Base-by-base conservation (phyloP, 2,329 filamentous ascomycete genomes). In the Monosporascus sp. region DNA sequence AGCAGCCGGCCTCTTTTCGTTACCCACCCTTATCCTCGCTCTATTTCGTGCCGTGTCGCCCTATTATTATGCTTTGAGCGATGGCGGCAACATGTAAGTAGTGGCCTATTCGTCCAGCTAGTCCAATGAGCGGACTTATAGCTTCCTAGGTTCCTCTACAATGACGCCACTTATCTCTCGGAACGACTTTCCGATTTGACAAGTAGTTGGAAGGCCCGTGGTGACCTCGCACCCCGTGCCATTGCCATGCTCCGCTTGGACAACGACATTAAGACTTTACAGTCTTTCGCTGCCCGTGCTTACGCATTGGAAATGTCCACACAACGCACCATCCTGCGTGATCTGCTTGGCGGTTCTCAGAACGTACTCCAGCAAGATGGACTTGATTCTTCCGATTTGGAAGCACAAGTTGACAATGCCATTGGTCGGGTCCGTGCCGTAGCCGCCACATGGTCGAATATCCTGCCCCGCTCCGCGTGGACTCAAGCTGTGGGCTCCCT, bases 11-110 rank as follows among this genome's bases (percentile, higher is more conserved):
- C 74, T 94, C 0, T 90, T 90, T 63, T 79, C 78, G 37, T 71
- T 94, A 3, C 89, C 89, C 1, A 87, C 84, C 1, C 79, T 90
- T 18, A 78, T 85, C 1, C 73, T 94, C 44, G 88, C 88, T n/a
- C 82, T 92, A 71, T 94, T 91, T 68, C 79, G 89, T 48, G 88
- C 89, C 3, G 83, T 90, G 2, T 87, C 89, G 5, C 83, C 87
- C 0, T 81, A 87, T 53, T 89, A 88, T 63, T 94, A 94, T 65
- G 76, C 82, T 0, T 74, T 81, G 15, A 76, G 83, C 39, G 71
- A 73, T 15, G 80, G 79, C 24, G 84, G 84, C 24, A 87, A 82
- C 60, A 87, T 88, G 84, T 85, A 70, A 65, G 80, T 63, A 8
- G 20, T 14, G 31, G 2, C 11, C 11, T 31, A 5, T 41, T 15